Evolutionary conservation across 768 basidiomycete species (phyloP), one percentile per base, ranked within the genome.

Genomic region (Galerina marginata): DNA sequence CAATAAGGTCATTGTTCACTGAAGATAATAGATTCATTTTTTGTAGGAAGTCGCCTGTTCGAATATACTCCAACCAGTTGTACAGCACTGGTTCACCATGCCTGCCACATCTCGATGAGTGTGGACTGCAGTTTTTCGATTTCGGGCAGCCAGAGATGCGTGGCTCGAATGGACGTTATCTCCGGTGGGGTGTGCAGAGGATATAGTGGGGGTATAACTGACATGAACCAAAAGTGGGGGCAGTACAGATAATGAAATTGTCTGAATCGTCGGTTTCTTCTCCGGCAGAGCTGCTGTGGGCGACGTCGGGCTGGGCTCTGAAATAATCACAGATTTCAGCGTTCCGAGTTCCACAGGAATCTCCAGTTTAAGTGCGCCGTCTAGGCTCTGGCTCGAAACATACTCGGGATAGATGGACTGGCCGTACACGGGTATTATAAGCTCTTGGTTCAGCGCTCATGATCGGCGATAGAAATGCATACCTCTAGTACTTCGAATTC

Each of bases 371-470:
- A 89, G 59, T 4, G 69, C 63, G 1, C 77, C 78, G 52, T 78
- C 71, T 33, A 71, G 65, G 23, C 71, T 72, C 48, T 76, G 70
- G 56, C 75, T 81, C 5, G 84, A 82, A 40, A 89, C 63, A 68
- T 79, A 91, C 68, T 91, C 88, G 39, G 91, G 91, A 69, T 87
- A 90, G 46, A 92, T 92, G n/a, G 91, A 86, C 91, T 92, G 40
- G 20, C 20, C 20, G 20, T 20, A 20, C 20, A 20, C 20, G 20
- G 12, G 42, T 33, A 33, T 14, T 48, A 15, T 57, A 46, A 37
- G 39, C 25, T 3, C 25, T 55, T 40, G 46, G 57, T 39, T 43
- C 43, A 48, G 49, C 56, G 39, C 36, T 38, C 16, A 23, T 25
- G 10, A 48, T 10, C n/a, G 6, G 10, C 15, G 42, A 29, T 26